A percentile compares a stretch with the other conserved stretches of the same genome.
phyloP scores from a whole-genome alignment of 2,329 filamentous ascomycete species.

The Nigrograna mackinnonii region DNA sequence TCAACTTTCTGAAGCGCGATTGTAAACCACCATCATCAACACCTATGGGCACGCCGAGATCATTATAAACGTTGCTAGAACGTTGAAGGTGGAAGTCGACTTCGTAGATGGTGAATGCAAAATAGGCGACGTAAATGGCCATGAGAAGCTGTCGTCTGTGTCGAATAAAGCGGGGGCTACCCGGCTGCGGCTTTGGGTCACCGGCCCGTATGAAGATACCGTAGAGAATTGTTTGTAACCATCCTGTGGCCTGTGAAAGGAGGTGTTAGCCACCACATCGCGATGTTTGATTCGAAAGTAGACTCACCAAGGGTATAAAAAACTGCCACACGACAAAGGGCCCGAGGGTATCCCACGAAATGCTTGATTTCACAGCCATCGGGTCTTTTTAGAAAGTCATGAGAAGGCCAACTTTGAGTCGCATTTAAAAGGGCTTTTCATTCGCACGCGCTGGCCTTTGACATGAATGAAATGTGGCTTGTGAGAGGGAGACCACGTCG shows the following conservation, averaged over 20 bases:
- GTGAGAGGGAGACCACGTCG: too few species aligned
- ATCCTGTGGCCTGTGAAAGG: conserved; percentile 33
- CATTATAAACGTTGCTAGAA: conserved; percentile 76
- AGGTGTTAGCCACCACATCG: neutral
- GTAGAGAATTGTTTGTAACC: conserved; percentile 80
- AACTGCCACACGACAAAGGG: conserved; percentile 41
- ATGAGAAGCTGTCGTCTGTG: conserved; percentile 85
- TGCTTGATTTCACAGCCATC: conserved; percentile 23
- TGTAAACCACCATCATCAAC: conserved; percentile 79
- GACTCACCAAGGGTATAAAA: conserved; percentile 32
- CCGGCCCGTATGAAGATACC: conserved; percentile 87
- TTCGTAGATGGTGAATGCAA: conserved; percentile 91
- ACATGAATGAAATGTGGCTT: too few species aligned
- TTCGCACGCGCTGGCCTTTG: too few species aligned
- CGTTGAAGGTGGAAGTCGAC: conserved; percentile 78
- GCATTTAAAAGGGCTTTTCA: neutral
- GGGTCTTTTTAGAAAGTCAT: neutral
- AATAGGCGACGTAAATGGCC: conserved; percentile 79
- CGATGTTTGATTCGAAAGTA: conserved; percentile 14
- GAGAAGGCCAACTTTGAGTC: neutral
- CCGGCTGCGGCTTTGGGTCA: conserved; percentile 72
- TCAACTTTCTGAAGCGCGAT: conserved; percentile 74
- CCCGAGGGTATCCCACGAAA: conserved; percentile 33
- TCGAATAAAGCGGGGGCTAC: conserved; percentile 67
- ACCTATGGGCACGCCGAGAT: conserved; percentile 70